Percentiles rank a stretch among this genome's conserved stretches.
Conservation (phyloP, 768 basidiomycete species). For the Amanita fuliginea region DNA sequence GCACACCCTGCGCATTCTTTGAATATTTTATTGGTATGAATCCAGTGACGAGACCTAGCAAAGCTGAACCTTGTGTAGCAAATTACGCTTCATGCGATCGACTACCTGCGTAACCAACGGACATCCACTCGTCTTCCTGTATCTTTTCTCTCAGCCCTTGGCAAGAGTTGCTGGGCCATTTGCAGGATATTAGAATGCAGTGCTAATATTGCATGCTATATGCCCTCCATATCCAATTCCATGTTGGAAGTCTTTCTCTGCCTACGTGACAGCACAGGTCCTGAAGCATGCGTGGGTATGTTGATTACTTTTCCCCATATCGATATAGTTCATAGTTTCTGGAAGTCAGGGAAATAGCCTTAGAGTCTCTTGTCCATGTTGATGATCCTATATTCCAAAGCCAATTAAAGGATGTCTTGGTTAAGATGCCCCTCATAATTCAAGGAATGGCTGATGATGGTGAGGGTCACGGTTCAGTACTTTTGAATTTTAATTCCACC, state of each 20-base stretch:
- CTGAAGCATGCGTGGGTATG: slow-evolving; percentile 15
- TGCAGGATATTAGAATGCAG: slow-evolving; percentile 9
- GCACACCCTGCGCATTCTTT: background rate
- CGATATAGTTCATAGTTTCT: background rate
- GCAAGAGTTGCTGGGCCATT: slow-evolving; percentile 19
- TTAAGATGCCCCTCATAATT: background rate
- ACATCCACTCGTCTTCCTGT: slow-evolving; percentile 1
- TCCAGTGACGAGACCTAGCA: background rate
- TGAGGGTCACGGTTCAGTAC: background rate
- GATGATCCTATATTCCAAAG: background rate
- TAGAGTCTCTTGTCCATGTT: slow-evolving; percentile 13
- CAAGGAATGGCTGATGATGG: background rate
- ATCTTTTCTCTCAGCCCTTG: slow-evolving; percentile 15
- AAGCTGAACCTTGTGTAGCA: slow-evolving; percentile 11
- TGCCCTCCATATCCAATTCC: slow-evolving; percentile 15
- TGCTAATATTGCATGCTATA: slow-evolving; percentile 8
- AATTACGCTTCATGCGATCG: slow-evolving; percentile 15
- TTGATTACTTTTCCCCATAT: background rate
- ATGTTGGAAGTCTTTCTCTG: slow-evolving; percentile 20
- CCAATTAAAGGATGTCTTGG: background rate
- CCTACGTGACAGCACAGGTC: slow-evolving; percentile 9
- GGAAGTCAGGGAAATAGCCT: slow-evolving; percentile 20
- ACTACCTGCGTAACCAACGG: slow-evolving; percentile 4
- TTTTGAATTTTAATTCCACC: background rate
- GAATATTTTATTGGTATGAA: background rate